Evolutionary conservation across 441 rosid species (phyloP).

Genomic region (Brassica hybrid): DNA sequence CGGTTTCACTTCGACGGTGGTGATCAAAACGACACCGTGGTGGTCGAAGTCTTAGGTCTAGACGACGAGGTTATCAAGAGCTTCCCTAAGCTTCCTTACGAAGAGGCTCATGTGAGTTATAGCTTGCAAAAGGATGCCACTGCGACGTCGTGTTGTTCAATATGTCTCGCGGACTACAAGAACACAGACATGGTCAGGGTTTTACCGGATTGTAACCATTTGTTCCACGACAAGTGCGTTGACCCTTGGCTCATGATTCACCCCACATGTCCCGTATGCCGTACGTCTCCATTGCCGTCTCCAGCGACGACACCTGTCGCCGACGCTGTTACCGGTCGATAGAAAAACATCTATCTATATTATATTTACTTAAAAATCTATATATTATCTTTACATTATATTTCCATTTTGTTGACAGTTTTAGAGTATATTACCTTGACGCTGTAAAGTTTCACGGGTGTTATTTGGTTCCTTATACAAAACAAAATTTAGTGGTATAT

Average conservation of each 20-base stretch:
- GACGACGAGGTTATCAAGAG: slow-evolving; percentile 70
- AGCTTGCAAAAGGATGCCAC: slow-evolving; percentile 51
- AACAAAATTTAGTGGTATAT: background rate
- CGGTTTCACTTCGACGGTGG: background rate
- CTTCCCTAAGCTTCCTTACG: slow-evolving; percentile 75
- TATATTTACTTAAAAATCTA: too few relatives aligned
- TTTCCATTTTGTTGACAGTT: slow-evolving; percentile 19
- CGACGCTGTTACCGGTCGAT: slow-evolving; percentile 44
- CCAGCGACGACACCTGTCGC: slow-evolving; percentile 73
- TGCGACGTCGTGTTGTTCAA: slow-evolving; percentile 64
- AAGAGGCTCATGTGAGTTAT: slow-evolving; percentile 57
- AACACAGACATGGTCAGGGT: slow-evolving; percentile 45
- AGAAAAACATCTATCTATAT: too few relatives aligned
- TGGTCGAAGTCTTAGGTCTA: slow-evolving; percentile 59
- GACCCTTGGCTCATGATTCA: slow-evolving; percentile 55
- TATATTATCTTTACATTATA: background rate
- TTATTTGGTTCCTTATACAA: slow-evolving; percentile 14
- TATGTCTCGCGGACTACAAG: slow-evolving; percentile 57
- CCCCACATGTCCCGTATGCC: slow-evolving; percentile 55
- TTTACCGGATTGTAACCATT: slow-evolving; percentile 57
- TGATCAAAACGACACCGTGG: slow-evolving; percentile 30
- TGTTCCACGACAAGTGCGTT: slow-evolving; percentile 54
- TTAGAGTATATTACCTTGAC: slow-evolving; percentile 11
- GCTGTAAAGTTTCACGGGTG: slow-evolving; percentile 30
- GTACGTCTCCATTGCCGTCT: slow-evolving; percentile 43